A percentile compares a stretch with the other conserved stretches of the same genome.
phyloP scores from a whole-genome alignment of 2,329 filamentous ascomycete genomes.

The Ophiostoma novo-ulmi region DNA sequence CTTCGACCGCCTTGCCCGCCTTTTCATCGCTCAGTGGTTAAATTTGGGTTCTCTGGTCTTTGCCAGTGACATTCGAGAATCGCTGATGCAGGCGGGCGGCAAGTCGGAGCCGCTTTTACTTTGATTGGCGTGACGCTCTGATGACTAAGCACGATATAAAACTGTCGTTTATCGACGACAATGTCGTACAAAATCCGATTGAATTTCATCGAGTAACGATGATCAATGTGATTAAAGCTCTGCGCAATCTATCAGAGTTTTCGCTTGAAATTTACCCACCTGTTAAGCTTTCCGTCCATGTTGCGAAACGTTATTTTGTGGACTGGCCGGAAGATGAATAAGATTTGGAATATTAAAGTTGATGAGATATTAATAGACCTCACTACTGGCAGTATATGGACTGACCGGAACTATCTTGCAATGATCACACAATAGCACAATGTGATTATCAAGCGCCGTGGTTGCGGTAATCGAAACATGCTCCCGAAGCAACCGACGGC shows the following conservation, averaged over 20 bases:
- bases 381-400: too few species aligned
- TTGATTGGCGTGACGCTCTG: background rate
- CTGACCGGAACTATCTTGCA: too few species aligned
- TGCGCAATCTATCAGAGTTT: background rate
- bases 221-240: background rate
- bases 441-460: background rate
- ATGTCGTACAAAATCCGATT: background rate
- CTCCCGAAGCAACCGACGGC: background rate
- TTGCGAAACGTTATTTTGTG: background rate
- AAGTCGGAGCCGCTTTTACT: background rate
- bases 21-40: background rate
- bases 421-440: background rate
- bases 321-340: background rate
- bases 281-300: background rate
- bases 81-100: background rate
- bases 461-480: background rate
- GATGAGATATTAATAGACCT: too few species aligned
- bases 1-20: background rate
- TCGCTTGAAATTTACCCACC: background rate
- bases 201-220: background rate
- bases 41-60: background rate
- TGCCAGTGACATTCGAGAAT: background rate
- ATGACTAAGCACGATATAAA: background rate
- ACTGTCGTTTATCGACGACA: background rate
- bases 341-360: too few species aligned